These are phyloP conservation scores for Ophiostoma angusticollis DNA, from an alignment of 2,329 filamentous ascomycete genomes.

Conservation along the genomic window DNA sequence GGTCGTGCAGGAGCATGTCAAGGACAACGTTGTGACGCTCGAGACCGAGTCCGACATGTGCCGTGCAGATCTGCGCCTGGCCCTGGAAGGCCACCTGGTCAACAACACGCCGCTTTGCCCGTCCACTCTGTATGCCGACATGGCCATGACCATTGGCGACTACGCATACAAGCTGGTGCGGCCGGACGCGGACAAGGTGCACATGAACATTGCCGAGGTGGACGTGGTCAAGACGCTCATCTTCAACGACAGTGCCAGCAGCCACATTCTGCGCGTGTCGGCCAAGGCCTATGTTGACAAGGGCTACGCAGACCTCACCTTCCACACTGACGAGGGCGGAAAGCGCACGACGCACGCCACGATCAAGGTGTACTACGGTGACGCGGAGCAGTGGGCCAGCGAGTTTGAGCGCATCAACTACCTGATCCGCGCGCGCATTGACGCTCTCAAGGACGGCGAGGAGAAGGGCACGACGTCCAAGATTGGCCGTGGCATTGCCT, in stretches of 20 bases:
- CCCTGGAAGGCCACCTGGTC: slow-evolving; percentile 52
- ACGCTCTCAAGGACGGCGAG: slow-evolving; percentile 46
- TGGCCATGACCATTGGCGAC: slow-evolving; percentile 43
- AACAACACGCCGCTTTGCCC: slow-evolving; percentile 55
- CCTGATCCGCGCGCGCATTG: slow-evolving; percentile 51
- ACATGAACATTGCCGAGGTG: slow-evolving; percentile 53
- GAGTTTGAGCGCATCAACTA: slow-evolving; percentile 59
- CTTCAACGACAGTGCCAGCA: slow-evolving; percentile 29
- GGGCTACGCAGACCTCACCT: slow-evolving; percentile 42
- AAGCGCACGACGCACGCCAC: slow-evolving; percentile 47
- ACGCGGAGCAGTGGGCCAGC: slow-evolving; percentile 44
- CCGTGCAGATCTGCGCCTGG: slow-evolving; percentile 47
- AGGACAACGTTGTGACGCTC: slow-evolving; percentile 44
- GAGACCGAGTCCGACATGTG: slow-evolving; percentile 55
- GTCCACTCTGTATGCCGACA: slow-evolving; percentile 39
- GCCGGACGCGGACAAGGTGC: slow-evolving; percentile 39
- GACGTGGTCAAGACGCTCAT: slow-evolving; percentile 61
- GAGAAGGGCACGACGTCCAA: slow-evolving; percentile 55
- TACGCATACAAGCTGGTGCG: slow-evolving; percentile 54
- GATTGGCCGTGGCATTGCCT: slow-evolving; percentile 61
- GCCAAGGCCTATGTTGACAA: slow-evolving; percentile 45
- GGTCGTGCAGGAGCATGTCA: slow-evolving; percentile 48
- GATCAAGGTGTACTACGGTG: slow-evolving; percentile 49
- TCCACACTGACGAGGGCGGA: slow-evolving; percentile 46
- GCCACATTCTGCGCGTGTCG: slow-evolving; percentile 48